Percentiles rank a stretch among this genome's conserved stretches.
These are phyloP conservation scores for Penicillium cataractarum DNA, from an alignment of 495 filamentous ascomycete species.

Conservation along the genomic window DNA sequence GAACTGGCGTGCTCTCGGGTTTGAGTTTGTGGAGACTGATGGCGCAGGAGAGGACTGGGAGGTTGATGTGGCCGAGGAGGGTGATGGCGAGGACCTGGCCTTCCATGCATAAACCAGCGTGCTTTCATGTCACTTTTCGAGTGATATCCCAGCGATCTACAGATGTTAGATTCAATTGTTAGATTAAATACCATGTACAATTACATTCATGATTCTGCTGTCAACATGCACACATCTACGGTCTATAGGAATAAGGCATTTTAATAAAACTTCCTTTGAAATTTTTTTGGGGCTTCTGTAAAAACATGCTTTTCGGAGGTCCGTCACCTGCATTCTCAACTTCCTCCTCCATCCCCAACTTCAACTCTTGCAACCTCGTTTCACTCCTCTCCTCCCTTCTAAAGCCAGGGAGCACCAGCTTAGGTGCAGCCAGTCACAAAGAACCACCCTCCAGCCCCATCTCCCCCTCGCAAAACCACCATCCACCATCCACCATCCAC, in stretches of 20 bases:
- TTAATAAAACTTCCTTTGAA: slow-evolving; percentile 31
- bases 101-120: slow-evolving; percentile 2
- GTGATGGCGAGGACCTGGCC: background rate
- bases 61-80: background rate
- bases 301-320: slow-evolving; percentile 34
- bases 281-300: slow-evolving; percentile 32
- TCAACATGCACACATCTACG: background rate
- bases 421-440: background rate
- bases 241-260: background rate
- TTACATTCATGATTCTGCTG: background rate
- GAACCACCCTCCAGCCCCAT: background rate
- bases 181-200: background rate
- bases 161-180: background rate
- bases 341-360: background rate
- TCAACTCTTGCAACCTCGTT: background rate
- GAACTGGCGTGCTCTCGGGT: slow-evolving; percentile 90
- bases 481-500: too few relatives aligned
- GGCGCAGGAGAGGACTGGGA: background rate
- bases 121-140: background rate
- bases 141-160: background rate
- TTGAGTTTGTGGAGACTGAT: slow-evolving; percentile 68
- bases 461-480: background rate
- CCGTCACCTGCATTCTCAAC: slow-evolving; percentile 11
- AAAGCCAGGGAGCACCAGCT: slow-evolving; percentile 7
- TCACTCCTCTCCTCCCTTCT: slow-evolving; percentile 1